These are phyloP conservation scores for Calonectria hawksworthii DNA, from an alignment of 2,329 filamentous ascomycete species.

Conservation along the genomic window DNA sequence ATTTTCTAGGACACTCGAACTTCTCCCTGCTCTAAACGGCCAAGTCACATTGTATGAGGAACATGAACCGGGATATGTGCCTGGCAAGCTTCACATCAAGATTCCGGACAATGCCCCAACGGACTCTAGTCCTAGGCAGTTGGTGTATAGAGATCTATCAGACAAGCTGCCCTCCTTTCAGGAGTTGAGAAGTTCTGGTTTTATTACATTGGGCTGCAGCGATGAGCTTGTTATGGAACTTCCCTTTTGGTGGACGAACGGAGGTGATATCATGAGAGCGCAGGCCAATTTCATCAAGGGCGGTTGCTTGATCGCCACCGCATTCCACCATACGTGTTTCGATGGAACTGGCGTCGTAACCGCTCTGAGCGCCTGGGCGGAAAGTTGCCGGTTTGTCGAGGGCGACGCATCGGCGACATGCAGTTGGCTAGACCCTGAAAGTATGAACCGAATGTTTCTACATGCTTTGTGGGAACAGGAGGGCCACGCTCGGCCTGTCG, in stretches of 20 bases:
- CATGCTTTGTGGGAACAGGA: slow-evolving; percentile 47
- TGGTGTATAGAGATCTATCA: slow-evolving; percentile 47
- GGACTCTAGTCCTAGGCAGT: not conserved
- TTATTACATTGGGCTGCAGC: slow-evolving; percentile 45
- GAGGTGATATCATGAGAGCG: slow-evolving; percentile 45
- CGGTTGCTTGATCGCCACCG: slow-evolving; percentile 46
- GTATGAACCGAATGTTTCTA: slow-evolving; percentile 46
- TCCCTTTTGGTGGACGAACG: slow-evolving; percentile 40
- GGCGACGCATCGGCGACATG: slow-evolving; percentile 42
- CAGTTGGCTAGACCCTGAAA: slow-evolving; percentile 47
- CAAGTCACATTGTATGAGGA: slow-evolving; percentile 48
- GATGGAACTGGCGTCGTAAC: slow-evolving; percentile 48
- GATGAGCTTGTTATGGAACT: slow-evolving; percentile 43
- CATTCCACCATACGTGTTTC: slow-evolving; percentile 44
- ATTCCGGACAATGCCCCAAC: slow-evolving; percentile 30
- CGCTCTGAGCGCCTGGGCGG: slow-evolving; percentile 48
- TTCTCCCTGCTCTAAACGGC: slow-evolving; percentile 54
- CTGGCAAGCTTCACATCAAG: slow-evolving; percentile 38
- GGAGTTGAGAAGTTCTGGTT: slow-evolving; percentile 41
- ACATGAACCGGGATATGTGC: slow-evolving; percentile 42
- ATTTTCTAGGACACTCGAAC: slow-evolving; percentile 49
- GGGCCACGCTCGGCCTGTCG: slow-evolving; percentile 32
- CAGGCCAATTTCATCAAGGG: slow-evolving; percentile 51
- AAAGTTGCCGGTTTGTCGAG: slow-evolving; percentile 46
- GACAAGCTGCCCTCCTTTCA: slow-evolving; percentile 43